These are phyloP conservation scores for Veloboletus limbatus DNA, from an alignment of 1,284 basidiomycete species.

Conservation along the genomic window DNA sequence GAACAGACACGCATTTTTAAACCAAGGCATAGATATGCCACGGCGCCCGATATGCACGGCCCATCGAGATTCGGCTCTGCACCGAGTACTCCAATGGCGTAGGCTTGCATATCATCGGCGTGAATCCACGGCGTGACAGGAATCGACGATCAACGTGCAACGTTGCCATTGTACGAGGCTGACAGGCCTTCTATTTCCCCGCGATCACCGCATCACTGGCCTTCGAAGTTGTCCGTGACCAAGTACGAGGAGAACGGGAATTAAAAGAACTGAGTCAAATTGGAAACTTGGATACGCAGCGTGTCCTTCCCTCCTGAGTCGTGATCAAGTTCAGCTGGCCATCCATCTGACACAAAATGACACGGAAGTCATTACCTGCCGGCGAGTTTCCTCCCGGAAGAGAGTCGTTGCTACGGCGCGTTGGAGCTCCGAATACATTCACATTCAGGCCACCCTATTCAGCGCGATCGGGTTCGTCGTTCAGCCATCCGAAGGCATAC, in stretches of 20 bases:
- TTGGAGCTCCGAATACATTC: background rate
- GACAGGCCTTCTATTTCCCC: slow-evolving; percentile 3
- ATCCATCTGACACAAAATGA: too few relatives aligned
- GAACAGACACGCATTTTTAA: slow-evolving; percentile 8
- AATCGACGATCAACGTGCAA: slow-evolving; percentile 9
- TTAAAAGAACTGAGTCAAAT: background rate
- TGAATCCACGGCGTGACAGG: background rate
- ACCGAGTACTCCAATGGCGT: too few relatives aligned
- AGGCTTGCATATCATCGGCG: too few relatives aligned
- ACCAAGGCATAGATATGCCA: background rate
- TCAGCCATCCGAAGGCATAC: background rate
- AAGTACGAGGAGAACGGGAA: background rate
- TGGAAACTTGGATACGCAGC: background rate
- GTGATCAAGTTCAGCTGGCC: too few relatives aligned
- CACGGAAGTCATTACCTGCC: background rate
- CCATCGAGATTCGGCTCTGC: background rate
- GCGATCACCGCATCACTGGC: slow-evolving; percentile 4
- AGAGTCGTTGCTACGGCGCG: background rate
- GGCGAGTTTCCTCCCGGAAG: background rate
- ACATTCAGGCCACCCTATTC: background rate
- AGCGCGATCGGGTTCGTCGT: background rate
- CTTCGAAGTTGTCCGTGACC: background rate
- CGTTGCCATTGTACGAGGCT: too few relatives aligned
- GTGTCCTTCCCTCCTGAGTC: too few relatives aligned
- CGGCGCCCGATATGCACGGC: background rate